These are phyloP conservation scores for Phyllosticta ampelicida DNA, from an alignment of 2,329 filamentous ascomycete genomes.

Conservation along the genomic window DNA sequence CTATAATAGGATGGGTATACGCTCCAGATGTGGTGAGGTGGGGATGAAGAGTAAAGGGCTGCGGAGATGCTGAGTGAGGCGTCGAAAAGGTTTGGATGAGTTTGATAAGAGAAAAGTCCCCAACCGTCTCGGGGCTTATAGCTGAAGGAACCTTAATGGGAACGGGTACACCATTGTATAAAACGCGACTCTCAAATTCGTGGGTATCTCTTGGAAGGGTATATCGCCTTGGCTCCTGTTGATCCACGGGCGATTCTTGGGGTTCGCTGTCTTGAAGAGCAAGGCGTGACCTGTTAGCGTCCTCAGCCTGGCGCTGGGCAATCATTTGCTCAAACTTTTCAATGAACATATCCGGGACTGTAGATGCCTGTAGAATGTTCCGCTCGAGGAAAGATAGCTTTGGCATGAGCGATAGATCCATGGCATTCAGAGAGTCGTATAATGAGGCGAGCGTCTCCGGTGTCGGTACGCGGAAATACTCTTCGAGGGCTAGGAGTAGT, in stretches of 20 bases:
- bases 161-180: constrained; percentile 93
- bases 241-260: constrained; percentile 15
- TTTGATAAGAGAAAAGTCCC: constrained; percentile 95
- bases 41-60: constrained; percentile 75
- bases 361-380: constrained; percentile 76
- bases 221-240: constrained; percentile 40
- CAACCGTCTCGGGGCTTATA: constrained; percentile 87
- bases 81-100: constrained; percentile 90
- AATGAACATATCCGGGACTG: constrained; percentile 91
- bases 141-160: constrained; percentile 94
- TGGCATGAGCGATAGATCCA: constrained; percentile 93
- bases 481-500: constrained; percentile 79
- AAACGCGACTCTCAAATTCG: constrained; percentile 90
- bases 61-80: constrained; percentile 68
- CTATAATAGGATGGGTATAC: constrained; percentile 86
- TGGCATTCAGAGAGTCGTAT: constrained; percentile 87
- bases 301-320: constrained; percentile 64
- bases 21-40: constrained; percentile 89
- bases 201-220: constrained; percentile 85
- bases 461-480: constrained; percentile 89
- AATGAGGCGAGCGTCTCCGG: constrained; percentile 79
- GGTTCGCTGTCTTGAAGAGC: neutral
- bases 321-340: constrained; percentile 98
- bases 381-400: constrained; percentile 73
- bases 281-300: constrained; percentile 22